Conservation (phyloP, 2,329 filamentous ascomycete genomes). For the Sclerotinia trifoliorum region DNA sequence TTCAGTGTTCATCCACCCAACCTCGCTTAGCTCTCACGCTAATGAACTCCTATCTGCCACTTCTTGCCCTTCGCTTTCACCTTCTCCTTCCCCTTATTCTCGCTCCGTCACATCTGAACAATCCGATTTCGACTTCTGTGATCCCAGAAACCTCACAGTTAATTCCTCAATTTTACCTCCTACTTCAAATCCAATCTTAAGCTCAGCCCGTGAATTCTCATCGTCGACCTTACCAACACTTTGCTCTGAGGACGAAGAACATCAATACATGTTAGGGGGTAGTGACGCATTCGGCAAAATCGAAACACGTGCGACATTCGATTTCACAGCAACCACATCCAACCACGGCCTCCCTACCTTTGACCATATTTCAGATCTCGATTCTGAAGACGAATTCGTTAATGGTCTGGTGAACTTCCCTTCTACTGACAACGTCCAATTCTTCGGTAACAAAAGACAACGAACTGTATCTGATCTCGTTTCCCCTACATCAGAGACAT, state of each 20-base stretch:
- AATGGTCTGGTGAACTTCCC: conserved; percentile 71
- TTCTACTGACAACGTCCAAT: conserved; percentile 56
- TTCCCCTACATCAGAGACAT: conserved; percentile 72
- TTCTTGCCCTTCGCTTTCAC: conserved; percentile 81
- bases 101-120: conserved; percentile 63
- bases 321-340: conserved; percentile 45
- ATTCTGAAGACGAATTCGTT: conserved; percentile 85
- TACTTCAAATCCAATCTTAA: conserved; percentile 41
- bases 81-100: conserved; percentile 79
- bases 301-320: conserved; percentile 50
- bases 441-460: conserved; percentile 64
- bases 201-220: conserved; percentile 59
- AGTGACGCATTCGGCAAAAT: conserved; percentile 18
- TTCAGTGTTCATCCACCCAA: conserved; percentile 65
- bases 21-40: conserved; percentile 60
- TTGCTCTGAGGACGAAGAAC: conserved; percentile 62
- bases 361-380: conserved; percentile 84
- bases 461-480: conserved; percentile 65
- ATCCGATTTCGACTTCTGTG: conserved; percentile 77
- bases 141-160: conserved; percentile 85
- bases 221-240: conserved; percentile 55
- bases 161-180: conserved; percentile 45
- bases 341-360: conserved; percentile 68
- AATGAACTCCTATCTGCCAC: conserved; percentile 71
- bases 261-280: conserved; percentile 47